A percentile compares a stretch with the other conserved stretches of the same genome.
phyloP scores from a whole-genome alignment of 2,329 filamentous ascomycete genomes.

The Penicillium sp. region DNA sequence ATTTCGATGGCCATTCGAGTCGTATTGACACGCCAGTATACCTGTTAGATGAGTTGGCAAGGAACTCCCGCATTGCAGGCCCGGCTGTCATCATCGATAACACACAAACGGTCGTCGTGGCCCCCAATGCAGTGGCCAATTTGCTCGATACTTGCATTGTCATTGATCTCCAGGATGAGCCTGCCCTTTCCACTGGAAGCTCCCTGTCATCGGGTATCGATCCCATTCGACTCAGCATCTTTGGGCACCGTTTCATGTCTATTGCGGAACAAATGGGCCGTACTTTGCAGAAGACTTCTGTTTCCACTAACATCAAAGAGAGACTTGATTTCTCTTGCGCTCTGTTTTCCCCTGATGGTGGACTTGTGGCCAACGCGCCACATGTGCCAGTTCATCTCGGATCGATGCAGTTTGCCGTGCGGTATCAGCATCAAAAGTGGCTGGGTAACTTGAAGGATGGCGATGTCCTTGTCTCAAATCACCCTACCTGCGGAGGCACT shows the following conservation, averaged over 20 bases:
- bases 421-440: slow-evolving; percentile 79
- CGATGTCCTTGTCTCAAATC: slow-evolving; percentile 81
- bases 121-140: slow-evolving; percentile 73
- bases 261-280: slow-evolving; percentile 63
- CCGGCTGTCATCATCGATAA: slow-evolving; percentile 78
- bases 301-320: slow-evolving; percentile 77
- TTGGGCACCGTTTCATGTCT: slow-evolving; percentile 60
- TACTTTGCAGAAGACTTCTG: slow-evolving; percentile 57
- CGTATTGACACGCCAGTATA: slow-evolving; percentile 41
- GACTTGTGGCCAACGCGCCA: slow-evolving; percentile 68
- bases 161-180: slow-evolving; percentile 72
- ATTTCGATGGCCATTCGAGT: slow-evolving; percentile 36
- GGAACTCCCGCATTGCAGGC: slow-evolving; percentile 50
- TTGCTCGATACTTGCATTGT: slow-evolving; percentile 85
- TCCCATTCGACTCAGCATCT: slow-evolving; percentile 58
- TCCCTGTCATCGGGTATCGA: slow-evolving; percentile 38
- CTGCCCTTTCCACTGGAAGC: slow-evolving; percentile 31
- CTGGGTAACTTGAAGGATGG: slow-evolving; percentile 74
- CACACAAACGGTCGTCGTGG: slow-evolving; percentile 84
- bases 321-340: slow-evolving; percentile 82
- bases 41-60: slow-evolving; percentile 36
- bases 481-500: slow-evolving; percentile 81
- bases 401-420: slow-evolving; percentile 82
- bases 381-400: slow-evolving; percentile 81
- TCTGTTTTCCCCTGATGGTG: slow-evolving; percentile 74